phyloP scores from a whole-genome alignment of 129 eudicot genomes.

The Ambrosia trifida region DNA sequence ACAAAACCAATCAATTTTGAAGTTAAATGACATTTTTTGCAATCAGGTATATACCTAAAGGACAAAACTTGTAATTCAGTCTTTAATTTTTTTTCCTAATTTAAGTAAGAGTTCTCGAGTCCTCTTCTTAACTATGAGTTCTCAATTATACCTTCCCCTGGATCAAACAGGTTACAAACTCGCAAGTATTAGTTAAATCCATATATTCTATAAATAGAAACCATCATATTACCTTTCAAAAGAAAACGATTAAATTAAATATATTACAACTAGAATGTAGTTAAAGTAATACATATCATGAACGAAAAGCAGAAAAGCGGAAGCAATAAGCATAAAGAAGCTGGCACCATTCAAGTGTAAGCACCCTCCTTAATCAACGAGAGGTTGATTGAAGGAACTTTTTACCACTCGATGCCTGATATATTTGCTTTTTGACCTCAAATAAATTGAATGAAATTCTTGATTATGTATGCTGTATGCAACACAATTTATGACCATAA shows the following conservation, averaged over 20 bases:
- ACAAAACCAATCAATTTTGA: no score
- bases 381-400: conserved; percentile 29
- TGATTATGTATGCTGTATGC: conserved; percentile 4
- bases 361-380: conserved; percentile 31
- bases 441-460: conserved; percentile 11
- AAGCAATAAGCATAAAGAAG: conserved; percentile 23
- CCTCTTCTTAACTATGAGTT: no score
- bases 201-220: not conserved
- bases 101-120: no score
- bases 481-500: conserved; percentile 18
- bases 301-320: conserved; percentile 20
- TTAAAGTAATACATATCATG: not conserved
- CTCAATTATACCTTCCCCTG: no score
- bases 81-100: no score
- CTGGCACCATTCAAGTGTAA: conserved; percentile 16
- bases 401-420: conserved; percentile 19
- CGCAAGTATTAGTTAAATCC: not conserved
- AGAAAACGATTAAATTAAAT: not conserved
- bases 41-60: no score
- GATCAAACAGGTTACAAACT: not conserved
- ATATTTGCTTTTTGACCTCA: conserved; percentile 28
- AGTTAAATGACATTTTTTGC: no score
- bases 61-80: no score
- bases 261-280: not conserved
- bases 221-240: not conserved